Percentiles rank a stretch among this genome's conserved stretches.
Evolutionary conservation across 1,139 yeast species (phyloP).

Genomic region (Nadsonia commutata): DNA sequence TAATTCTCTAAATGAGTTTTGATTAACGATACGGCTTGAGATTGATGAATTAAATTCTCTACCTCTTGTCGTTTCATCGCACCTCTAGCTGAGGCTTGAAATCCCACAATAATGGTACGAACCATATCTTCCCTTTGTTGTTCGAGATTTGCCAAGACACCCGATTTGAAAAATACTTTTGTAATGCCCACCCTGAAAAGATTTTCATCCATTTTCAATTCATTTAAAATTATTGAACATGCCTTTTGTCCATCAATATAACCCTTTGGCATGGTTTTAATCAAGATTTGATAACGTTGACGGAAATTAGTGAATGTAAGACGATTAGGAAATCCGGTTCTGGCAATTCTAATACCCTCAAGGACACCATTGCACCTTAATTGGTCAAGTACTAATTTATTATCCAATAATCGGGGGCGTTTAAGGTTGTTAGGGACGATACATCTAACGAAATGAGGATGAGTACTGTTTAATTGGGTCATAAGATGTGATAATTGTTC

Average conservation of each 20-base stretch:
- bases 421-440: conserved; percentile 79
- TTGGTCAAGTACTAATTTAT: conserved; percentile 68
- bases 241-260: conserved; percentile 39
- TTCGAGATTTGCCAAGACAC: conserved; percentile 86
- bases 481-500: conserved; percentile 66
- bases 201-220: conserved; percentile 45
- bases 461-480: conserved; percentile 63
- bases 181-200: conserved; percentile 69
- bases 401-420: conserved; percentile 57
- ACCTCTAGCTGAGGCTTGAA: conserved; percentile 65
- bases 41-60: conserved; percentile 36
- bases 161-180: conserved; percentile 91
- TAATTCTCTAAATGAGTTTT: conserved; percentile 47
- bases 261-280: conserved; percentile 26
- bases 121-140: conserved; percentile 57
- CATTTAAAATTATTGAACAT: conserved; percentile 51
- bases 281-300: conserved; percentile 55
- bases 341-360: conserved; percentile 92
- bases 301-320: conserved; percentile 71
- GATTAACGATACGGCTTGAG: conserved; percentile 60
- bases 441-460: conserved; percentile 95
- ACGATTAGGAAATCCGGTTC: conserved; percentile 95
- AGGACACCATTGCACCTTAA: conserved; percentile 93
- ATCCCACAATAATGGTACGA: conserved; percentile 37
- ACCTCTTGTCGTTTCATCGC: conserved; percentile 40